Evolutionary conservation across 2,329 filamentous ascomycete genomes (phyloP), one percentile per base, ranked within the genome.

Genomic region (Colletotrichum neosansevieriae): DNA sequence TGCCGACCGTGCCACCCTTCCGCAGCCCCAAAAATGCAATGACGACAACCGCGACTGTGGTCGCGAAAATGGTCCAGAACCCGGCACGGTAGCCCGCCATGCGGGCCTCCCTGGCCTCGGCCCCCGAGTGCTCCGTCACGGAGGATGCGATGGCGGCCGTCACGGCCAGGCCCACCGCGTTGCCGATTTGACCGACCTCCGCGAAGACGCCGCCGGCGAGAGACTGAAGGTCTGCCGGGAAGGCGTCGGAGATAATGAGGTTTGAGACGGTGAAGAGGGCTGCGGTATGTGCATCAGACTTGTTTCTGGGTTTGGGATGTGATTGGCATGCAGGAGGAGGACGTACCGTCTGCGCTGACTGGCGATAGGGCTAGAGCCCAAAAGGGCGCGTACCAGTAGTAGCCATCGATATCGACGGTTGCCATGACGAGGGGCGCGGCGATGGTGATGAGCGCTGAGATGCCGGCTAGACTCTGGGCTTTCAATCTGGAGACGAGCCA

Each of bases 151-250:
- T 83, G 0, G 85, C 81, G 10, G 83, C 83, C 9, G 84, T 82
- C 2, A 85, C 75, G 7, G 85, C 85, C 3, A 89, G 73, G 0
- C 85, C 86, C 1, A 89, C 78, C 0, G 83, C 81, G 17, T 81
- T 86, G 0, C 88, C 88, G 63, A 90, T 85, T 63, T 89, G 86
- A 0, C 82, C 81, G 1, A 87, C 80, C 2, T 85, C 87, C 59
- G 87, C 89, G 76, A 90, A 90, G 0, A 90, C 85, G 0, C 84
- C 87, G 0, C 88, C 88, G 0, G 86, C 88, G 0, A 90, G 79
- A 0, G 84, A 86, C 65, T 90, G 88, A 2, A 82, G 83, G 17
- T 86, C 78, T 0, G 81, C 76, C 0, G 86, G 85, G 67, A 89
- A 89, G 1, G 81, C 83, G 29, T 86, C 82, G 0, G 84, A 83